These are phyloP conservation scores for Lagenidium giganteum DNA, from an alignment of 352 stramenopile species.

Conservation along the genomic window DNA sequence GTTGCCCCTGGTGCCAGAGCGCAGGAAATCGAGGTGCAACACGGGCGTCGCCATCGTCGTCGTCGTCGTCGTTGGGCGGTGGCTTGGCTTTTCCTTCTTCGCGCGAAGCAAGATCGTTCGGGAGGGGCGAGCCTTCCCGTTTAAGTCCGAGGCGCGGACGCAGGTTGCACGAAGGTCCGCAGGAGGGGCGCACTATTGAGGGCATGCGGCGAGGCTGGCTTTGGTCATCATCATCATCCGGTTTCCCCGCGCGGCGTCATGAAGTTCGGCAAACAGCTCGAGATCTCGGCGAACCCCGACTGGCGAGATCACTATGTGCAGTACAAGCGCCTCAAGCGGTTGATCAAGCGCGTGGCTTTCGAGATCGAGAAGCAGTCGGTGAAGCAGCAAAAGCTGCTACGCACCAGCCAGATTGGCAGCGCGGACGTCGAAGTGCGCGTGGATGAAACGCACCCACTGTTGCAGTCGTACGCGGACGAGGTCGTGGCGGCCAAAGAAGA, in stretches of 20 bases:
- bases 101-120: neutral
- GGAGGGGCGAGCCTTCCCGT: neutral
- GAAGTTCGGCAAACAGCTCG: slow-evolving; percentile 93
- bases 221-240: too few relatives aligned
- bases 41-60: slow-evolving; percentile 23
- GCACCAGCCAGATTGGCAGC: slow-evolving; percentile 29
- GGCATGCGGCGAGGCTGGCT: too few relatives aligned
- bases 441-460: slow-evolving; percentile 60
- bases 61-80: slow-evolving; percentile 1
- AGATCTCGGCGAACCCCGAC: slow-evolving; percentile 84
- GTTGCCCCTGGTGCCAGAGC: slow-evolving; percentile 49
- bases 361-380: slow-evolving; percentile 78
- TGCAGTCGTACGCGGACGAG: slow-evolving; percentile 45
- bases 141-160: slow-evolving; percentile 19
- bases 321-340: slow-evolving; percentile 89
- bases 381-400: slow-evolving; percentile 66
- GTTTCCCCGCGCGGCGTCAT: slow-evolving; percentile 31
- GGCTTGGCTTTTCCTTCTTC: neutral
- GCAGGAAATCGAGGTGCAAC: slow-evolving; percentile 69
- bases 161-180: slow-evolving; percentile 12
- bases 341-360: slow-evolving; percentile 89
- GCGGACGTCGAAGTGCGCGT: slow-evolving; percentile 32
- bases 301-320: slow-evolving; percentile 89
- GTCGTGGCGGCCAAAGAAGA: slow-evolving; percentile 72
- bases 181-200: too few relatives aligned